Conservation (phyloP, 495 filamentous ascomycete genomes). For the Aspergillus diversus region DNA sequence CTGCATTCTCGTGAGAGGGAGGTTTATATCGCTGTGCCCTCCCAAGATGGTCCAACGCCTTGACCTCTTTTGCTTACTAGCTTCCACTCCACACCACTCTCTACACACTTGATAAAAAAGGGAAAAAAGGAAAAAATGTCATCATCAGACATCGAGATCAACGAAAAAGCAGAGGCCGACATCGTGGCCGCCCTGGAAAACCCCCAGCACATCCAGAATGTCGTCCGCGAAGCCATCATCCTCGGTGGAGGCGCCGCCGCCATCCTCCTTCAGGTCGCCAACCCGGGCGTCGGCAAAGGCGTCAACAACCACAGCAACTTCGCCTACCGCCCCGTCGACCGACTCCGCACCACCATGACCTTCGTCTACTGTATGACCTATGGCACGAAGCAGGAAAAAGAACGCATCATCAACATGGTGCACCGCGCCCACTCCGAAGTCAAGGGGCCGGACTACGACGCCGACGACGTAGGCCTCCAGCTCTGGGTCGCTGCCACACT, state of each 20-base stretch:
- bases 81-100: no score
- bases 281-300: conserved; percentile 41
- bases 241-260: conserved; percentile 42
- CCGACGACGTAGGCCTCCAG: conserved; percentile 41
- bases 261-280: conserved; percentile 46
- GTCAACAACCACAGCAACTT: conserved; percentile 46
- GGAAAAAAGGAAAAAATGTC: no score
- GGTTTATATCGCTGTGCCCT: no score
- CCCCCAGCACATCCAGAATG: conserved; percentile 34
- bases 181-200: conserved; percentile 24
- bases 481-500: conserved; percentile 50
- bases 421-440: conserved; percentile 39
- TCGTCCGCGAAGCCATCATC: conserved; percentile 43
- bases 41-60: no score
- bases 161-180: no score
- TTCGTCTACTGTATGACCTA: conserved; percentile 49
- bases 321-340: conserved; percentile 41
- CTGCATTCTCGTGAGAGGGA: no score
- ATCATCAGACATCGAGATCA: no score
- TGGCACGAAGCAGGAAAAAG: conserved; percentile 39
- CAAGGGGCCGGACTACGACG: conserved; percentile 36
- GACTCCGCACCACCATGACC: conserved; percentile 48
- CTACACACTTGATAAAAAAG: no score
- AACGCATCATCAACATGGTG: conserved; percentile 38
- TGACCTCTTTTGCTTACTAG: no score